These are phyloP conservation scores for Diplotaxis tenuifolia DNA, from an alignment of 345 rosid genomes.

Conservation along the genomic window DNA sequence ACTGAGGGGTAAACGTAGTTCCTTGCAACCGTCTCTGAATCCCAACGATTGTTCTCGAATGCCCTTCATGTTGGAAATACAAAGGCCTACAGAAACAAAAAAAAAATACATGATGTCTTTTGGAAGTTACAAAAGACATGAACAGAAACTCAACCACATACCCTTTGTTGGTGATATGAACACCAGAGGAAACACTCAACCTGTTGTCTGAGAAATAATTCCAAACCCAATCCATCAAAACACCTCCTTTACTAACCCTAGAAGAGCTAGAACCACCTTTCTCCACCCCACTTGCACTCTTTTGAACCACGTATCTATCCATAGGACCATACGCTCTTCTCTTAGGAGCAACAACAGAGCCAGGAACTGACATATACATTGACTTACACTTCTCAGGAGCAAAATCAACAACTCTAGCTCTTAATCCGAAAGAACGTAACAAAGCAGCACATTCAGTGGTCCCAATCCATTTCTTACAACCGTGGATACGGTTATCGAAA, in stretches of 20 bases:
- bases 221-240: constrained; percentile 80
- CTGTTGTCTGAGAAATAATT: constrained; percentile 60
- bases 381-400: constrained; percentile 55
- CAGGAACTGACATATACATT: constrained; percentile 65
- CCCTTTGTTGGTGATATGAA: constrained; percentile 50
- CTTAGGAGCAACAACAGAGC: constrained; percentile 44
- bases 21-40: constrained; percentile 53
- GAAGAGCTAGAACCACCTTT: not conserved
- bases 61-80: constrained; percentile 86
- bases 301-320: constrained; percentile 53
- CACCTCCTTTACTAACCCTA: constrained; percentile 38
- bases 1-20: constrained; percentile 41
- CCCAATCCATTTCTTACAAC: constrained; percentile 60
- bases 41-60: constrained; percentile 75
- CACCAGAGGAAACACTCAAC: constrained; percentile 36
- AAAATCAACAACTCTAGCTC: constrained; percentile 74
- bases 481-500: constrained; percentile 49
- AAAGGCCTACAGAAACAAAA: constrained; percentile 53
- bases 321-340: constrained; percentile 58
- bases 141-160: constrained; percentile 37
- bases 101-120: not conserved
- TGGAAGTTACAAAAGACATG: not conserved
- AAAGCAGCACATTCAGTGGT: constrained; percentile 79
- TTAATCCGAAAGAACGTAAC: constrained; percentile 71
- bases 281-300: constrained; percentile 13